These are phyloP conservation scores for Laguncularia racemosa DNA, from an alignment of 345 rosid genomes.

Conservation along the genomic window DNA sequence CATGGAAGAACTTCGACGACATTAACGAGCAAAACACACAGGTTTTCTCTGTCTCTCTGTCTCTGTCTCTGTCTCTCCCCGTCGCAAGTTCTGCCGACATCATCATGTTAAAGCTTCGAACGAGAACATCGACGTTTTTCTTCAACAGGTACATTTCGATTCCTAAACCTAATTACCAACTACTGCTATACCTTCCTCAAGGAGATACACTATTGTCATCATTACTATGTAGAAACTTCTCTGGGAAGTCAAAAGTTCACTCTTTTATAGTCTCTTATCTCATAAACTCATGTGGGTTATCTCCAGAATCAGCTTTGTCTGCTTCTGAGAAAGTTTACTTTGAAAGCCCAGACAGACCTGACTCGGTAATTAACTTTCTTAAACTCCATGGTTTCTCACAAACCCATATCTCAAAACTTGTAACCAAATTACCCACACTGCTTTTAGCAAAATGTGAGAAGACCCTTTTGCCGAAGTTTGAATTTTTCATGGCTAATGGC, in stretches of 20 bases:
- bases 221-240: too few relatives aligned
- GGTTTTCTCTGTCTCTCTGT: too few relatives aligned
- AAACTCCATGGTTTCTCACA: constrained; percentile 19
- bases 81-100: too few relatives aligned
- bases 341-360: constrained; percentile 12
- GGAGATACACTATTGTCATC: too few relatives aligned
- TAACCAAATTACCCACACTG: constrained; percentile 5
- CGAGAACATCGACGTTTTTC: too few relatives aligned
- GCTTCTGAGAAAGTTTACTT: constrained; percentile 11
- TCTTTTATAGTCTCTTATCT: constrained; percentile 34
- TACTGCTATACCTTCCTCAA: too few relatives aligned
- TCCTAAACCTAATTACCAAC: too few relatives aligned
- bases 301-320: constrained; percentile 16
- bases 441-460: constrained; percentile 11
- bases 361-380: constrained; percentile 12
- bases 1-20: too few relatives aligned
- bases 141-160: too few relatives aligned
- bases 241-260: not conserved
- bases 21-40: too few relatives aligned
- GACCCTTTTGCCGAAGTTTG: constrained; percentile 28
- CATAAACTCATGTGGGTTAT: constrained; percentile 23
- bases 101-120: too few relatives aligned
- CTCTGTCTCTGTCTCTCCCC: too few relatives aligned
- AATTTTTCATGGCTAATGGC: constrained; percentile 27
- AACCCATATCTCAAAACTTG: constrained; percentile 13